Evolutionary conservation across 202 grass and related monocot species (phyloP).

Genomic region (Tripidium arundinaceum): DNA sequence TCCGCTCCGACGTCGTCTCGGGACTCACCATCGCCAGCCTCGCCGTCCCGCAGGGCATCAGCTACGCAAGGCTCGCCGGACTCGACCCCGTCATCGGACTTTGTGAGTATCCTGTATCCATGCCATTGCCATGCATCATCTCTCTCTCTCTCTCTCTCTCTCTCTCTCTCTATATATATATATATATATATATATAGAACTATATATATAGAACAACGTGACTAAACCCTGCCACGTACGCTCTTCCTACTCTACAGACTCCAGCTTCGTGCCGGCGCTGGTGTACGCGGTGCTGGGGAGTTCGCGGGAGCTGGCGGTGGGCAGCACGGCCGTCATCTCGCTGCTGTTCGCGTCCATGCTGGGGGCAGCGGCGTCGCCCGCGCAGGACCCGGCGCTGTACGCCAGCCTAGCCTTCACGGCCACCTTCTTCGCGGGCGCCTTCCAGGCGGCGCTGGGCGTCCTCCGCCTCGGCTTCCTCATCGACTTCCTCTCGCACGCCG

Average conservation of each 20-base stretch:
- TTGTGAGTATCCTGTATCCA: conserved; percentile 28
- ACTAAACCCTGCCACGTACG: not conserved
- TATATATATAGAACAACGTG: not conserved
- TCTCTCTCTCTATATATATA: no score
- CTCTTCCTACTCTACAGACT: no score
- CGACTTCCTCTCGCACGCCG: no score
- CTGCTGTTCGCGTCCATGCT: conserved; percentile 56
- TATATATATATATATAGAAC: no score
- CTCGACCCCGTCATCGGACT: conserved; percentile 63
- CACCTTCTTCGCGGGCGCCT: conserved; percentile 70
- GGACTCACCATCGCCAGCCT: conserved; percentile 69
- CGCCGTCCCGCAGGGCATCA: conserved; percentile 78
- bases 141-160: no score
- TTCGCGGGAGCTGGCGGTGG: conserved; percentile 61
- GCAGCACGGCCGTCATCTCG: conserved; percentile 46
- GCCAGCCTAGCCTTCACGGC: conserved; percentile 57
- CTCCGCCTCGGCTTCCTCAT: conserved; percentile 66
- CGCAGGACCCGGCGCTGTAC: conserved; percentile 42
- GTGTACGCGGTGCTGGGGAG: no score
- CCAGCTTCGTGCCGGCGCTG: no score
- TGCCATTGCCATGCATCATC: not conserved
- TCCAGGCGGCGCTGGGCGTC: conserved; percentile 54
- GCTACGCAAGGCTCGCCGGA: conserved; percentile 73
- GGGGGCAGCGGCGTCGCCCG: conserved; percentile 31
- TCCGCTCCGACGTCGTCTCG: conserved; percentile 53